Conservation (phyloP, 2,329 filamentous ascomycete genomes). For the Diaporthe capsici region DNA sequence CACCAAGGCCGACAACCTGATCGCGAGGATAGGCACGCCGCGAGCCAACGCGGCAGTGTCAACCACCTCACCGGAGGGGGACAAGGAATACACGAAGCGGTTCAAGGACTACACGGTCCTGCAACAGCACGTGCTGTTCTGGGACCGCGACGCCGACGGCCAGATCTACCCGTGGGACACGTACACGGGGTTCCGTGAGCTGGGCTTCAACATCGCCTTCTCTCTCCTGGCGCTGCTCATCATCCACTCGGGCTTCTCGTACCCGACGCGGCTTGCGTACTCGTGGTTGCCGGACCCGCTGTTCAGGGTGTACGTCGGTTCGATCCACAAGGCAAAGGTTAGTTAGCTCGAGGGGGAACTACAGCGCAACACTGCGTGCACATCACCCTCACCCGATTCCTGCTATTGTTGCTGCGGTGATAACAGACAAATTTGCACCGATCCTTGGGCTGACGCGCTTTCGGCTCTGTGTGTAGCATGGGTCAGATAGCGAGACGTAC, state of each 20-base stretch:
- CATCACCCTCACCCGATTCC: too few relatives aligned
- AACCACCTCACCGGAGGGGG: background rate
- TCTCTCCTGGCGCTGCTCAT: slow-evolving; percentile 56
- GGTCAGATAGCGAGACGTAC: slow-evolving; percentile 61
- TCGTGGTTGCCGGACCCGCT: slow-evolving; percentile 34
- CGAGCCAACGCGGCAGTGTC: background rate
- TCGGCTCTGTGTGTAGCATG: slow-evolving; percentile 53
- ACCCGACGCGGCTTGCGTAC: slow-evolving; percentile 45
- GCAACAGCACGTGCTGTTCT: slow-evolving; percentile 59
- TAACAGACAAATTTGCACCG: background rate
- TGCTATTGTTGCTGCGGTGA: background rate
- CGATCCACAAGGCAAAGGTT: slow-evolving; percentile 58
- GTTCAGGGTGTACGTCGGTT: slow-evolving; percentile 44
- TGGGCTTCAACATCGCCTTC: slow-evolving; percentile 57
- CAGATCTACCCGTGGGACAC: slow-evolving; percentile 57
- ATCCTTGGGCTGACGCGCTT: background rate
- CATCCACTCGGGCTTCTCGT: slow-evolving; percentile 60
- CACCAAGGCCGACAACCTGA: background rate
- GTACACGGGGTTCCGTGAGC: slow-evolving; percentile 55
- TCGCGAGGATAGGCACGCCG: background rate
- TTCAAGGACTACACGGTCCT: slow-evolving; percentile 49
- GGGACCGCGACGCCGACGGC: slow-evolving; percentile 57
- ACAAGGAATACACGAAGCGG: background rate
- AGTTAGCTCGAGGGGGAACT: background rate
- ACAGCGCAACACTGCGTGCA: background rate